Base-by-base conservation (phyloP, 2,329 filamentous ascomycete genomes). In the Trichophyton mentagrophytes region DNA sequence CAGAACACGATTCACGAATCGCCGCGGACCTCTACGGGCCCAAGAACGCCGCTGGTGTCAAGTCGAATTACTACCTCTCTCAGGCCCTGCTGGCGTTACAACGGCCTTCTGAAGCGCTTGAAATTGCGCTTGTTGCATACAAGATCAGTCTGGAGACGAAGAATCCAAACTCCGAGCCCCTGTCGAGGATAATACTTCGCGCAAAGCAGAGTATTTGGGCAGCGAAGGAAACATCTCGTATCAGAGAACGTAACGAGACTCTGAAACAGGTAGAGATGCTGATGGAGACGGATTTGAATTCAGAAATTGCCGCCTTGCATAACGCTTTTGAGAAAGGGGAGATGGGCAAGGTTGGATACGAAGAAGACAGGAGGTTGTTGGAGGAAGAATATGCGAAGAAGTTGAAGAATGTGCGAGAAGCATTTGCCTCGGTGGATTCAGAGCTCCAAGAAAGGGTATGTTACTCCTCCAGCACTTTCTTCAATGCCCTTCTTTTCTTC, bases 151-250 rank as follows among this genome's bases (percentile, higher is more conserved):
- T 85, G 17, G 75, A 76, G 22, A 79, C 77, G 20, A 81, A 83
- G 68, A 87, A 85, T 69, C 83, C 82, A 62, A 87, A 86, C 42
- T 82, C 92, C 0, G 79, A 82, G 22, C 82, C 85, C 22, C 83
- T 96, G 51, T 90, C 88, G 0, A 78, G 79, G 15, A 82, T 88
- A 15, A 88, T 96, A 0, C 77, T 96, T 22, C 80, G 80, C 61
- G 90, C 89, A 69, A 95, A 95, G 74, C 92, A 92, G 73, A 85
- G 86, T 64, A 84, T 88, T 44, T 97, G 93, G 89, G 88, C 92
- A 40, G 80, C 83, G 9, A 78, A 79, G 65, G 92, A 97, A 68
- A 72, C 67, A 20, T 67, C 70, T 59, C 67, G 77, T 38, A 67
- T 79, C 49, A 71, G 76, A 57, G 78, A 75, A 66, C 74, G 77